Evolutionary conservation across 495 filamentous ascomycete species (phyloP), one percentile per base, ranked within the genome.

Genomic region (Clavariopsis aquatica): DNA sequence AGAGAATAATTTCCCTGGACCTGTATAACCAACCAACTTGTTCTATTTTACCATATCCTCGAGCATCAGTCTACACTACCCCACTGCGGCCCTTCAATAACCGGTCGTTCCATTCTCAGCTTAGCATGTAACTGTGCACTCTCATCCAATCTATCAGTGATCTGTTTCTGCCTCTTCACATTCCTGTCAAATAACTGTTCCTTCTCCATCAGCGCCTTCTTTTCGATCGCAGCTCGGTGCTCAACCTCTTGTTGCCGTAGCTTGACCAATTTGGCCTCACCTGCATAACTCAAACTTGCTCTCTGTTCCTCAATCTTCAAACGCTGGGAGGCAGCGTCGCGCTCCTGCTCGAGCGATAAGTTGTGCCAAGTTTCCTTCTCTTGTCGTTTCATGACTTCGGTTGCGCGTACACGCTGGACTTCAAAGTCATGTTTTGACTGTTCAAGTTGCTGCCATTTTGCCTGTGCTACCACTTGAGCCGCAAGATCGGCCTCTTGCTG

Each of bases 151-250:
- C 66, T 49, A n/a, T 69, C 49, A 1, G 46, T 60, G 7, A 64
- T 5, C 56, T 17, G 22, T 24, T 47, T 41, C 56, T 69, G 66
- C 36, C 66, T 57, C 36, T 51, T 52, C 8, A 69, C 53, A 57
- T 69, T 69, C 66, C 66, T 41, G 52, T 69, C 66, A 69, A 22
- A 64, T 27, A 64, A 10, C 49, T 64, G 26, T 43, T 69, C 66
- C 54, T 69, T 69, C 29, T 69, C 60, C 53, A 26, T 41, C 24
- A 69, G 43, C 47, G 51, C 41, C 49, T 56, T 59, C 49, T 41
- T 53, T 55, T 69, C 66, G 28, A 63, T 20, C 12, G 54, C 34
- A 0, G 45, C 54, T 34, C 66, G 47, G 41, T 69, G 38, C 17
- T 69, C 60, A 20, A 69, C 3, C 47, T 64, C 66, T 10, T 17